Percentiles rank a stretch among this genome's conserved stretches.
Evolutionary conservation across 805 yeast species (phyloP).

Genomic region (Starmerella potacharoeniae): DNA sequence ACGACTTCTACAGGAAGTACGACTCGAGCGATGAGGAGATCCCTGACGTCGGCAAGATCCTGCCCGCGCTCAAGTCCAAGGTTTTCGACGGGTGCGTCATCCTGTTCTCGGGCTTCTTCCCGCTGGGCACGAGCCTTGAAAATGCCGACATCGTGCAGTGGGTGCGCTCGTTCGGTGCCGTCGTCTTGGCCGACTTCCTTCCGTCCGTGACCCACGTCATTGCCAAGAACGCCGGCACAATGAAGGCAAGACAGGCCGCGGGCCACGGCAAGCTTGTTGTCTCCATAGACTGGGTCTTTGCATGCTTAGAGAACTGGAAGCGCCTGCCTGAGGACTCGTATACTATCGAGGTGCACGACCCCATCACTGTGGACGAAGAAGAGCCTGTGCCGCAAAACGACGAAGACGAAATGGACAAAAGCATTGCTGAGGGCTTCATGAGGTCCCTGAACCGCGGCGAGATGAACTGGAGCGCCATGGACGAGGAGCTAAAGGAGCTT

Average conservation of each 20-base stretch:
- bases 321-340: slow-evolving; percentile 53
- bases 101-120: slow-evolving; percentile 81
- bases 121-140: slow-evolving; percentile 57
- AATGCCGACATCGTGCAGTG: slow-evolving; percentile 81
- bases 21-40: slow-evolving; percentile 23
- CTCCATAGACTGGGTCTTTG: slow-evolving; percentile 84
- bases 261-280: slow-evolving; percentile 61
- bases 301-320: slow-evolving; percentile 71
- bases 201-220: slow-evolving; percentile 79
- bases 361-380: slow-evolving; percentile 28
- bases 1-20: slow-evolving; percentile 46
- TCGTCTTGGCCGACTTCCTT: slow-evolving; percentile 58
- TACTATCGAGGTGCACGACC: slow-evolving; percentile 41
- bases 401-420: slow-evolving; percentile 33
- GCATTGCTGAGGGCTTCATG: slow-evolving; percentile 34
- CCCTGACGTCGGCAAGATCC: slow-evolving; percentile 27
- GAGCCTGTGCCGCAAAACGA: not conserved
- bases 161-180: slow-evolving; percentile 87
- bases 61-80: slow-evolving; percentile 59
- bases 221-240: slow-evolving; percentile 68
- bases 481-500: slow-evolving; percentile 46
- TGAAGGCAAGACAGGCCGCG: slow-evolving; percentile 72
- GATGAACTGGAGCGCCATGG: slow-evolving; percentile 41
- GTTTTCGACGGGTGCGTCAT: slow-evolving; percentile 61
- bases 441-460: slow-evolving; percentile 24